Conservation (phyloP, 1,284 basidiomycete species). For the Heterobasidion parviporum region DNA sequence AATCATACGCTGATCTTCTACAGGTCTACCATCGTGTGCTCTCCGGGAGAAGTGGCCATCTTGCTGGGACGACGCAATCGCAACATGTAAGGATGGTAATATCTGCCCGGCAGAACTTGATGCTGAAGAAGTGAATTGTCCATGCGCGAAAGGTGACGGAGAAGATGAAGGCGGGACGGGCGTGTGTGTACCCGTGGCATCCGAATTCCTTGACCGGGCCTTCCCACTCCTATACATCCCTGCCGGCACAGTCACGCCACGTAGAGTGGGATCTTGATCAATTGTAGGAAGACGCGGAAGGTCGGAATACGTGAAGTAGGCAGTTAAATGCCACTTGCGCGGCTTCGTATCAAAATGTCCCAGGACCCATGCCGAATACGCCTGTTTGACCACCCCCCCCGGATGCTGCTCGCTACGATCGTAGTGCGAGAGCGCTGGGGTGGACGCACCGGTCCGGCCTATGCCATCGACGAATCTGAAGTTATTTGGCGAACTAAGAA, state of each 20-base stretch:
- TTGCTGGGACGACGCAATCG: conserved; percentile 18
- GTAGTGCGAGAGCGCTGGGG: conserved; percentile 50
- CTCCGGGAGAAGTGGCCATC: conserved; percentile 10
- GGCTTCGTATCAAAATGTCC: conserved; percentile 36
- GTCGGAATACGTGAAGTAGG: conserved; percentile 58
- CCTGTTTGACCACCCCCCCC: conserved; percentile 51
- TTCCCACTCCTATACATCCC: conserved; percentile 57
- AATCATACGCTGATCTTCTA: conserved; percentile 57
- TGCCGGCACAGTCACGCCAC: conserved; percentile 41
- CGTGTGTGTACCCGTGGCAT: conserved; percentile 20
- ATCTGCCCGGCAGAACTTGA: conserved; percentile 8
- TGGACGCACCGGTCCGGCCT: conserved; percentile 35
- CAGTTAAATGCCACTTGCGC: conserved; percentile 55
- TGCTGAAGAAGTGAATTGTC: not conserved
- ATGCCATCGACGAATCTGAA: conserved; percentile 54
- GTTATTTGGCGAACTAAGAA: conserved; percentile 29
- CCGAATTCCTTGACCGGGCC: conserved; percentile 37
- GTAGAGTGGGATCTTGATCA: conserved; percentile 44
- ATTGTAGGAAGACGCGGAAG: conserved; percentile 49
- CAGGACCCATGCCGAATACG: conserved; percentile 56
- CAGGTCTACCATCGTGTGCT: conserved; percentile 30
- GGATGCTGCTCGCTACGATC: conserved; percentile 46
- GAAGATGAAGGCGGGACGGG: conserved; percentile 15
- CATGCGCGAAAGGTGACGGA: not conserved
- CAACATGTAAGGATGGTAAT: conserved; percentile 9